Evolutionary conservation across 108 stramenopile species (phyloP).

Genomic region (Skeletonema menzelii): DNA sequence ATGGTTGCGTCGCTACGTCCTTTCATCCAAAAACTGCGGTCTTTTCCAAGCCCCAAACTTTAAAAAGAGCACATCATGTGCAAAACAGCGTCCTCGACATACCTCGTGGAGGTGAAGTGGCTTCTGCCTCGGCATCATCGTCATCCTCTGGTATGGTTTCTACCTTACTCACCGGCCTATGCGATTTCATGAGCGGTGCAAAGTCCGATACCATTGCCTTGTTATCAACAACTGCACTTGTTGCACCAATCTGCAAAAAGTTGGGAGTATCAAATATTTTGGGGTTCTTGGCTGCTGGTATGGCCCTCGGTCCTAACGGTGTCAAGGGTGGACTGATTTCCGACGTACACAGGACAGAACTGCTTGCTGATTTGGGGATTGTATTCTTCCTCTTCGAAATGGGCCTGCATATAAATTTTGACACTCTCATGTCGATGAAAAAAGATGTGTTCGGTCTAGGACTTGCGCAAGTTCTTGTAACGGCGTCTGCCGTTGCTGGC

Average conservation of each 20-base stretch:
- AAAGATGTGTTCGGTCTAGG: conserved; percentile 93
- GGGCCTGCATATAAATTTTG: conserved; percentile 91
- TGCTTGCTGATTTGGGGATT: conserved; percentile 93
- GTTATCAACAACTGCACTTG: conserved; percentile 80
- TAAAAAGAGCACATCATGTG: neutral
- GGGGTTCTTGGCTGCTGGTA: conserved; percentile 84
- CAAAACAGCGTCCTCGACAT: conserved; percentile 3
- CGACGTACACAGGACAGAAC: conserved; percentile 76
- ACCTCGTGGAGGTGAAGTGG: conserved; percentile 32
- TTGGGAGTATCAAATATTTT: conserved; percentile 86
- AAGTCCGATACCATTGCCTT: conserved; percentile 85
- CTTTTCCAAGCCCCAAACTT: neutral
- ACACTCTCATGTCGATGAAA: conserved; percentile 82
- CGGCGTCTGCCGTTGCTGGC: conserved; percentile 65
- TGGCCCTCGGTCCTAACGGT: conserved; percentile 86
- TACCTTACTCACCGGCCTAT: conserved; percentile 40
- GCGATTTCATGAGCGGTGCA: conserved; percentile 66
- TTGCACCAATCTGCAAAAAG: conserved; percentile 83
- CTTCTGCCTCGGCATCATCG: conserved; percentile 10
- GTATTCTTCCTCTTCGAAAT: conserved; percentile 97
- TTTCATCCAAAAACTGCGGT: neutral
- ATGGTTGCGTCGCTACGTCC: neutral
- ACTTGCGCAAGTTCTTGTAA: conserved; percentile 79
- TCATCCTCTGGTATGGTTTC: conserved; percentile 24
- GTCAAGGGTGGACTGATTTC: conserved; percentile 60